These are phyloP conservation scores for Sphaerulina vaccinii DNA, from an alignment of 2,329 filamentous ascomycete genomes.

Conservation along the genomic window DNA sequence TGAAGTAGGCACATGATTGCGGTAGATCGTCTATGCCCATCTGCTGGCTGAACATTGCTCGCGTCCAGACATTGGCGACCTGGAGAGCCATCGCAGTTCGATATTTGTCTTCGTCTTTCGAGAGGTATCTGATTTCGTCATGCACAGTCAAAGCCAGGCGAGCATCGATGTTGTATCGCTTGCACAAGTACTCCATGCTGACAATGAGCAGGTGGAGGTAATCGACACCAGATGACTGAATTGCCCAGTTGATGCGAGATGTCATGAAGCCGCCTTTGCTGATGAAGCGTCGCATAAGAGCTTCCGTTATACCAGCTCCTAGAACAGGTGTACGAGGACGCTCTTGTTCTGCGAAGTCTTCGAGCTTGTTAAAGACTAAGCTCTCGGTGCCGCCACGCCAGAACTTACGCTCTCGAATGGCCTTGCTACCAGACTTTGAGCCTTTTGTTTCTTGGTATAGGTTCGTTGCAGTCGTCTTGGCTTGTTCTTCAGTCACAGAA, in stretches of 20 bases:
- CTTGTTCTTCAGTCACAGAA: constrained; percentile 73
- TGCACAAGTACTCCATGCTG: constrained; percentile 87
- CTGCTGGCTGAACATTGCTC: constrained; percentile 96
- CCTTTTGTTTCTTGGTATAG: constrained; percentile 91
- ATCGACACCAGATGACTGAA: constrained; percentile 95
- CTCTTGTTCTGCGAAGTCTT: constrained; percentile 96
- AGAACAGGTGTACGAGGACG: constrained; percentile 85
- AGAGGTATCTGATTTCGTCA: constrained; percentile 94
- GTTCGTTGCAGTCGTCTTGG: constrained; percentile 69
- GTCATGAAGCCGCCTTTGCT: constrained; percentile 91
- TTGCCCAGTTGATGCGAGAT: constrained; percentile 97
- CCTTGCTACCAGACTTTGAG: constrained; percentile 73
- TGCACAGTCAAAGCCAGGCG: constrained; percentile 92
- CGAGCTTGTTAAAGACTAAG: constrained; percentile 96
- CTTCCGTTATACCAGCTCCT: constrained; percentile 93
- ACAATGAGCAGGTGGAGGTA: constrained; percentile 94
- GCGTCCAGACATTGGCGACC: constrained; percentile 91
- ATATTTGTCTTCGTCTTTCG: constrained; percentile 82
- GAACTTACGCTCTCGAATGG: constrained; percentile 72
- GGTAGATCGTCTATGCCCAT: constrained; percentile 94
- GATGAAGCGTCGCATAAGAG: constrained; percentile 83
- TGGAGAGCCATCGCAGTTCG: constrained; percentile 89
- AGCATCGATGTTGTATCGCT: constrained; percentile 79
- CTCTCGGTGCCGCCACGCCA: constrained; percentile 97
- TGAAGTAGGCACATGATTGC: constrained; percentile 93